Evolutionary conservation across 2,329 filamentous ascomycete genomes (phyloP).

Genomic region (Xylaria arbuscula): DNA sequence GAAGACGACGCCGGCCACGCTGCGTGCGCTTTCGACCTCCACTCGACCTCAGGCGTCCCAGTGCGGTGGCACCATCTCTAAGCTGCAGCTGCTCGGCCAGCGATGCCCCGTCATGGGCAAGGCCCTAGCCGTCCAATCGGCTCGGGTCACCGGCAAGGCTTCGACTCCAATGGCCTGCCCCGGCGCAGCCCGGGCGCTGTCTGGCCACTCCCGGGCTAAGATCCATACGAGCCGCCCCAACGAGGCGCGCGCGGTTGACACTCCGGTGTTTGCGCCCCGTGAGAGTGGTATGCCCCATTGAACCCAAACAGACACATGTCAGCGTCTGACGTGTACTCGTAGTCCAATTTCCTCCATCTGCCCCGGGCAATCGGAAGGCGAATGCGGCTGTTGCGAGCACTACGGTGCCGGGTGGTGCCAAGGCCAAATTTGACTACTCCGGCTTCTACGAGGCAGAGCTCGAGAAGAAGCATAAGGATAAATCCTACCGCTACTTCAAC

Average conservation of each 20-base stretch:
- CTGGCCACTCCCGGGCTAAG: constrained; percentile 68
- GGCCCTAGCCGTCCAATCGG: constrained; percentile 87
- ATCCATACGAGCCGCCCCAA: constrained; percentile 84
- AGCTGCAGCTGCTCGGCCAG: constrained; percentile 91
- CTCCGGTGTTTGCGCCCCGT: constrained; percentile 59
- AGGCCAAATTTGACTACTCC: constrained; percentile 86
- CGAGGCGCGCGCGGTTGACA: constrained; percentile 81
- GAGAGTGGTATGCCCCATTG: constrained; percentile 60
- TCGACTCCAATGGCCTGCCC: constrained; percentile 51
- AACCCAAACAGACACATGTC: neutral
- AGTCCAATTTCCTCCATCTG: constrained; percentile 54
- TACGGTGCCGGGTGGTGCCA: constrained; percentile 42
- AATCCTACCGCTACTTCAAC: constrained; percentile 99
- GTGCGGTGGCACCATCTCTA: constrained; percentile 94
- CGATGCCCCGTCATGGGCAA: constrained; percentile 99
- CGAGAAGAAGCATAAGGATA: constrained; percentile 99
- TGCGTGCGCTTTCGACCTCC: constrained; percentile 87
- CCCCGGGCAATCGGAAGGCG: constrained; percentile 47
- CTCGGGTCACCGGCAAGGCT: constrained; percentile 60
- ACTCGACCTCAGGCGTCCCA: constrained; percentile 74
- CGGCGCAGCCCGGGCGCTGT: constrained; percentile 62
- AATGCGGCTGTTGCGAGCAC: constrained; percentile 45
- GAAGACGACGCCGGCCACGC: constrained; percentile 89
- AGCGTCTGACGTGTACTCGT: constrained; percentile 38
- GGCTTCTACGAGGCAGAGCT: constrained; percentile 87